Evolutionary conservation across 169 alveolate species (phyloP), one percentile per base, ranked within the genome.

Genomic region (Eimeria mitis): DNA sequence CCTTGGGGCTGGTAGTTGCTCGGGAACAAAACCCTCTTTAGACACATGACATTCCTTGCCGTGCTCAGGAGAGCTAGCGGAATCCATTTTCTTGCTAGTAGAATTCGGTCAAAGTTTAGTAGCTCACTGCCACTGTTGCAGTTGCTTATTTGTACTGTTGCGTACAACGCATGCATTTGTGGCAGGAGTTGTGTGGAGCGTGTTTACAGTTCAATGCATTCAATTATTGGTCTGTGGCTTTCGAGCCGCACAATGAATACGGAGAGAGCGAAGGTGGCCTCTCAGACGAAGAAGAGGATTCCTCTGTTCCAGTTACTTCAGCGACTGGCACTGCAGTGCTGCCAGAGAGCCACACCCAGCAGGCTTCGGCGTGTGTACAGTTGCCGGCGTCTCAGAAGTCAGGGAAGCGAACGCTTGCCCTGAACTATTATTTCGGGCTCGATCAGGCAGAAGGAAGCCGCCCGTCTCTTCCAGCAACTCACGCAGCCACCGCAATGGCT

Each of bases 121-220:
- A 75, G 85, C 44, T 42, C 54, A 3, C 42, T 78, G 47, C 88
- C 65, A 56, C 88, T 21, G 65, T 49, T 9, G 44, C n/a, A 47
- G 28, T 13, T 78, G 65, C 88, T 25, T 49, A 2, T n/a, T 16
- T 76, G 68, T 49, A 73, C 88, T 47, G 65, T 75, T 8, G 61
- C 11, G 61, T 23, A 44, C 63, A 23, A 42, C 31, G 85, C 61
- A 75, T 25, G 81, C 81, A 40, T 42, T 40, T 75, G 63, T 44
- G 61, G 61, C 85, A 14, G 54, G 31, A 70, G 52, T 21, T 73
- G 83, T 73, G 83, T 73, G 52, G 83, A 21, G 34, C 52, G 70
- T 91, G 95, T 63, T 44, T 92, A 23, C 96, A 92, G 96, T 92
- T 81, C 88, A 92, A 81, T 83, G 79, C 96, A 34, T 92, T 92